Evolutionary conservation across 805 yeast species (phyloP).

Genomic region (Starmerella roubikii): DNA sequence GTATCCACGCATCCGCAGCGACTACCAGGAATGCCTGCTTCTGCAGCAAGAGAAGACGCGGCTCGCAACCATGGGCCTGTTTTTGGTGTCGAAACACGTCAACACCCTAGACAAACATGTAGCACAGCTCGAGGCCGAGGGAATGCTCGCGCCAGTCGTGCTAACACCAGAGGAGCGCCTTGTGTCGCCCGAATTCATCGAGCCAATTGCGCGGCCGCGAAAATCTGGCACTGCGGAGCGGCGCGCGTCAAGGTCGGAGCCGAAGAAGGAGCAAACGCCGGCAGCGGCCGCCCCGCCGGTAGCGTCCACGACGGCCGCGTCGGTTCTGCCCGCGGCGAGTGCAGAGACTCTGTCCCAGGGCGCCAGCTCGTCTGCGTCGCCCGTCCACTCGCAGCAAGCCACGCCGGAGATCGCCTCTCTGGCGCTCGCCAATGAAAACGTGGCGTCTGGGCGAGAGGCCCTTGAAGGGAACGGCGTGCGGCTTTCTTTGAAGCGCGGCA

Average conservation of each 20-base stretch:
- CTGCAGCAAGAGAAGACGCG: slow-evolving; percentile 68
- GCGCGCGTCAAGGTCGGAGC: slow-evolving; percentile 5
- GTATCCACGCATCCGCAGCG: slow-evolving; percentile 53
- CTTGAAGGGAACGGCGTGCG: slow-evolving; percentile 12
- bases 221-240: slow-evolving; percentile 1
- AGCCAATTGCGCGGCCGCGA: slow-evolving; percentile 9
- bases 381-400: background rate
- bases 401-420: background rate
- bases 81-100: slow-evolving; percentile 62
- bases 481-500: slow-evolving; percentile 12
- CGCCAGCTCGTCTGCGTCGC: background rate
- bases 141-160: slow-evolving; percentile 43
- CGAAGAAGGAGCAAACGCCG: background rate
- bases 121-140: slow-evolving; percentile 58
- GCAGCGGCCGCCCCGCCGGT: too few relatives aligned
- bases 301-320: background rate
- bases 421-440: background rate
- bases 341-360: background rate
- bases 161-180: slow-evolving; percentile 13
- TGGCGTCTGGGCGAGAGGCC: slow-evolving; percentile 2
- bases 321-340: background rate
- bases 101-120: slow-evolving; percentile 62
- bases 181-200: slow-evolving; percentile 9
- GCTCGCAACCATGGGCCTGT: slow-evolving; percentile 72
- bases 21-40: slow-evolving; percentile 42